Evolutionary conservation across 257 asterid species (phyloP).

Genomic region (Ocimum tenuiflorum): DNA sequence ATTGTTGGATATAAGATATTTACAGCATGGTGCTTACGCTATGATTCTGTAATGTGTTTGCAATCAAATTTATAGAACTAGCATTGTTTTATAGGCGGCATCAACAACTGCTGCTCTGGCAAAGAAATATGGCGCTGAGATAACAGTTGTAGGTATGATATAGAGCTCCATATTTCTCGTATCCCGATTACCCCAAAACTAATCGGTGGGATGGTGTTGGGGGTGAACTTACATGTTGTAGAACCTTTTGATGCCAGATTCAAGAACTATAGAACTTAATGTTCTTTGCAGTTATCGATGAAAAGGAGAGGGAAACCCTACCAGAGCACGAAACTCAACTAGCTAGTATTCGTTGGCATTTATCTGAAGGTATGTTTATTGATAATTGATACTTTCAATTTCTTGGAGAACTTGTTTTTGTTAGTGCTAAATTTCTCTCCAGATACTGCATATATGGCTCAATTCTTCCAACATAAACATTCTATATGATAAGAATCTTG

Average conservation of each 20-base stretch:
- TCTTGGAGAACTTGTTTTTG: not conserved
- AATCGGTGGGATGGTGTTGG: not conserved
- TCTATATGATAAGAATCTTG: not conserved
- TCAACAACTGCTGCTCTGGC: slow-evolving; percentile 89
- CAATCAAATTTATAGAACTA: not conserved
- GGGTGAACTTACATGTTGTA: slow-evolving; percentile 10
- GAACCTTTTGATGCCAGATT: slow-evolving; percentile 21
- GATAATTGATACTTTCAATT: not conserved
- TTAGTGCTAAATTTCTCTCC: not conserved
- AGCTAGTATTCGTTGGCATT: slow-evolving; percentile 88
- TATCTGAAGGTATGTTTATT: slow-evolving; percentile 62
- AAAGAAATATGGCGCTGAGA: slow-evolving; percentile 93
- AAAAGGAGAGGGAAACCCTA: slow-evolving; percentile 61
- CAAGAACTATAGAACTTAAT: slow-evolving; percentile 16
- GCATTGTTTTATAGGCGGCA: slow-evolving; percentile 50
- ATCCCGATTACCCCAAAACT: not conserved
- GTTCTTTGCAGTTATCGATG: slow-evolving; percentile 76
- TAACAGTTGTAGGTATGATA: slow-evolving; percentile 77
- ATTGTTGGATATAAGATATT: not conserved
- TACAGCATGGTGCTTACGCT: not conserved
- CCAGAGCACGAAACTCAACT: slow-evolving; percentile 81
- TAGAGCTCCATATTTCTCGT: not conserved
- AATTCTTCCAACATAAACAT: not conserved
- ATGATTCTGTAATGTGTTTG: not conserved
- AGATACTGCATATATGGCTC: not conserved